Percentiles rank a stretch among this genome's conserved stretches.
phyloP scores from a whole-genome alignment of 306 rosid species.

The Cicer pinnatifidum region DNA sequence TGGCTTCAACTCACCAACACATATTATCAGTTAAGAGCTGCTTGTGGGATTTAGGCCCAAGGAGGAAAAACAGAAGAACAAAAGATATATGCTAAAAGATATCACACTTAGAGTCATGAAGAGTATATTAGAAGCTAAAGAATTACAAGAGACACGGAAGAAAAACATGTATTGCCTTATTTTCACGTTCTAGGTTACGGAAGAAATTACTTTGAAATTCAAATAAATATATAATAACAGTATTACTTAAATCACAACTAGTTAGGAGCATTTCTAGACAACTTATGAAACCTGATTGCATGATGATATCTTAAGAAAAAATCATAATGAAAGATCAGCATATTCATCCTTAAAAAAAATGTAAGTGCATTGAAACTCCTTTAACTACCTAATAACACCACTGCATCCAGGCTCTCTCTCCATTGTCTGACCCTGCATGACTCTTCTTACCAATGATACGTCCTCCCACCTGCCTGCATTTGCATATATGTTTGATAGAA shows the following conservation, averaged over 20 bases:
- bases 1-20: not conserved
- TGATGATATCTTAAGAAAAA: not conserved
- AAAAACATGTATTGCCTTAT: constrained; percentile 16
- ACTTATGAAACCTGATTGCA: constrained; percentile 1
- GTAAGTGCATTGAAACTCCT: constrained; percentile 23
- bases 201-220: constrained; percentile 2
- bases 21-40: not conserved
- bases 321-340: not conserved
- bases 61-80: not conserved
- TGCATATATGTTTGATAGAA: constrained; percentile 80
- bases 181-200: constrained; percentile 6
- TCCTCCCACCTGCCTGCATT: constrained; percentile 87
- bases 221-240: not conserved
- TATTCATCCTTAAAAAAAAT: constrained; percentile 30
- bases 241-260: constrained; percentile 5
- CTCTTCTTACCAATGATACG: constrained; percentile 66
- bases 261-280: not conserved
- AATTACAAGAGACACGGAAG: constrained; percentile 1
- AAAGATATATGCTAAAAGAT: not conserved
- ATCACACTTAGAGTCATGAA: not conserved
- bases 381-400: constrained; percentile 58
- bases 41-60: not conserved
- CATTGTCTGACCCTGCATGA: constrained; percentile 55
- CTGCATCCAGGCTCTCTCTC: constrained; percentile 75
- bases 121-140: not conserved